Conservation (phyloP, 352 stramenopile species). For the Saprolegnia diclina region DNA sequence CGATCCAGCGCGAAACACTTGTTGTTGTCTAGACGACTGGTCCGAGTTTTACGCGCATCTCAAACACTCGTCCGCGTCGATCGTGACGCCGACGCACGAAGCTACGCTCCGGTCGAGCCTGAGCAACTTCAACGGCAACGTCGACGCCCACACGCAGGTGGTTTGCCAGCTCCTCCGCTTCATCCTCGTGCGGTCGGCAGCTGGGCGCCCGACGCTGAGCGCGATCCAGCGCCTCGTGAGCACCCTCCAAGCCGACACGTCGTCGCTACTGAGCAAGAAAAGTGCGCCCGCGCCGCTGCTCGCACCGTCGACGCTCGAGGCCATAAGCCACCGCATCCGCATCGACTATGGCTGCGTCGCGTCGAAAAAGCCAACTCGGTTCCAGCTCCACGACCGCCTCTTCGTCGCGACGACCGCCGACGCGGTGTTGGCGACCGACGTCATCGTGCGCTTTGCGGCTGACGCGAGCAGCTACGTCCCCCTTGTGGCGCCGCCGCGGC, state of each 20-base stretch:
- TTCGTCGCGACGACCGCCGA: not conserved
- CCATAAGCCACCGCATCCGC: not conserved
- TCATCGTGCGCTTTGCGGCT: not conserved
- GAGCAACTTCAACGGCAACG: not conserved
- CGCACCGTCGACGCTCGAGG: not conserved
- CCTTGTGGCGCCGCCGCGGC: not conserved
- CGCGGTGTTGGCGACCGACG: not conserved
- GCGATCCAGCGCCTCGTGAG: not conserved
- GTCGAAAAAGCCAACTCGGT: not conserved
- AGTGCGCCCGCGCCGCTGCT: not conserved
- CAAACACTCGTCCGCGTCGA: constrained; percentile 2
- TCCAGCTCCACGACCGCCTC: not conserved
- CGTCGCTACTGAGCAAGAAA: not conserved
- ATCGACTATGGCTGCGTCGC: not conserved
- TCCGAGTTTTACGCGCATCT: constrained; percentile 56
- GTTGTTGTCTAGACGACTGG: constrained; percentile 47
- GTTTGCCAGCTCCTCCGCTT: not conserved
- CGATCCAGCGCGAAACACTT: not conserved
- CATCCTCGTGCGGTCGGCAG: not conserved
- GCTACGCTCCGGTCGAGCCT: constrained; percentile 36
- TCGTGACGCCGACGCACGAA: constrained; percentile 42
- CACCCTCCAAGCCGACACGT: not conserved
- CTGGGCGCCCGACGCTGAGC: not conserved
- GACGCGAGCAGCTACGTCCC: not conserved
- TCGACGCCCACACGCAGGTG: not conserved